These are phyloP conservation scores for Botrytis medusae DNA, from an alignment of 2,329 filamentous ascomycete species.

Conservation along the genomic window DNA sequence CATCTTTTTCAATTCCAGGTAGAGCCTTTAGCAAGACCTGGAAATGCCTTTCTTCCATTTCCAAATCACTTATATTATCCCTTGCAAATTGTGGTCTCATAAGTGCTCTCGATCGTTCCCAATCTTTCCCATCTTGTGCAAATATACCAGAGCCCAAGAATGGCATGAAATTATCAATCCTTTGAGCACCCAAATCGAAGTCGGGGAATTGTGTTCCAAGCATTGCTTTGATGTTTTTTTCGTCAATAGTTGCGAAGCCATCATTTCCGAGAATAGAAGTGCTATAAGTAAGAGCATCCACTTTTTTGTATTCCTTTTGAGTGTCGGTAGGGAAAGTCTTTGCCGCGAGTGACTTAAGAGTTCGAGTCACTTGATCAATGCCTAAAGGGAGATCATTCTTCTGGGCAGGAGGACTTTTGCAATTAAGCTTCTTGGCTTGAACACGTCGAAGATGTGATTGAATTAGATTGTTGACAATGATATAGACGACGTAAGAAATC, in stretches of 20 bases:
- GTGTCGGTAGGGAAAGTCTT: conserved; percentile 33
- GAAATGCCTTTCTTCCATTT: conserved; percentile 69
- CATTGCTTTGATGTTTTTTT: conserved; percentile 55
- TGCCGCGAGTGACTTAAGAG: conserved; percentile 30
- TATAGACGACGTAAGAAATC: conserved; percentile 1
- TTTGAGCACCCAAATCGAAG: conserved; percentile 55
- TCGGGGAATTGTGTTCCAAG: conserved; percentile 54
- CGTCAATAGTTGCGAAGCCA: conserved; percentile 33
- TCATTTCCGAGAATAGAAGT: conserved; percentile 30
- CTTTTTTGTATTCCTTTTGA: conserved; percentile 40
- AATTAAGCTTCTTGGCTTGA: conserved; percentile 33
- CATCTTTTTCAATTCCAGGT: conserved; percentile 54
- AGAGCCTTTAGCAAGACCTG: conserved; percentile 58
- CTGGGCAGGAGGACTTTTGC: conserved; percentile 31
- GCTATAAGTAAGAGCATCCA: conserved; percentile 37
- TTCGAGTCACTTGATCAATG: conserved; percentile 33
- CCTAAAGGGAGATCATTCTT: conserved; percentile 34
- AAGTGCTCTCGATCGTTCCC: conserved; percentile 43
- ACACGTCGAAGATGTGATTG: conserved; percentile 27
- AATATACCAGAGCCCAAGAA: conserved; percentile 39
- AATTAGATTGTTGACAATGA: background rate
- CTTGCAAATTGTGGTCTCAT: conserved; percentile 56
- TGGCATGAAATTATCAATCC: conserved; percentile 49
- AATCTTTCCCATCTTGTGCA: conserved; percentile 36
- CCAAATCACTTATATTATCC: conserved; percentile 63